Evolutionary conservation across 2,329 filamentous ascomycete genomes (phyloP).

Genomic region (Stagonosporopsis vannaccii): DNA sequence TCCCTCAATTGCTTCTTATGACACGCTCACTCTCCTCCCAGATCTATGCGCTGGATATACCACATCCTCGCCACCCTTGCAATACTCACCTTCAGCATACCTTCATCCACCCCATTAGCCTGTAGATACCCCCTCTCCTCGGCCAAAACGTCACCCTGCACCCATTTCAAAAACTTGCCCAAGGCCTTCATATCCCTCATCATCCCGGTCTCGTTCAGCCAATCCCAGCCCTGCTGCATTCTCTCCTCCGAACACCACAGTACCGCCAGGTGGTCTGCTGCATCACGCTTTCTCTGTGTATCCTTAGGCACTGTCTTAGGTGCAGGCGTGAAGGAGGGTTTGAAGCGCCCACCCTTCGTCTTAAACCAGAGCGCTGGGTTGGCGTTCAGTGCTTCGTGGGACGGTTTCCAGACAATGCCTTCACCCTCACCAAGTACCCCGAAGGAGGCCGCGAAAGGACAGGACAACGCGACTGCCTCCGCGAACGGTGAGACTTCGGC

Average conservation of each 20-base stretch:
- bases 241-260: slow-evolving; percentile 32
- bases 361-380: slow-evolving; percentile 37
- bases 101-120: slow-evolving; percentile 26
- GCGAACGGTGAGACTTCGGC: slow-evolving; percentile 24
- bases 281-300: slow-evolving; percentile 19
- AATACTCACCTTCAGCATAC: slow-evolving; percentile 30
- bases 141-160: slow-evolving; percentile 30
- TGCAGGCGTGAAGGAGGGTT: slow-evolving; percentile 29
- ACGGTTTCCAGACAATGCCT: slow-evolving; percentile 39
- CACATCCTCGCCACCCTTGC: slow-evolving; percentile 35
- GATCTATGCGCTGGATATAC: slow-evolving; percentile 23
- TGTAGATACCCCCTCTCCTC: slow-evolving; percentile 35
- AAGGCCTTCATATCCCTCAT: slow-evolving; percentile 24
- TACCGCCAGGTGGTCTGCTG: slow-evolving; percentile 21
- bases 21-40: not conserved
- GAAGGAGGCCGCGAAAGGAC: slow-evolving; percentile 37
- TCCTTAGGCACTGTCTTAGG: slow-evolving; percentile 20
- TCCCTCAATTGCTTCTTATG: not conserved
- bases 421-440: slow-evolving; percentile 33
- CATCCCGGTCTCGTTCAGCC: slow-evolving; percentile 27
- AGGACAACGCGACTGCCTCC: slow-evolving; percentile 27
- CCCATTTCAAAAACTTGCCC: slow-evolving; percentile 33
- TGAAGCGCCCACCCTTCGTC: slow-evolving; percentile 38
- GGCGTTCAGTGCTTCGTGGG: slow-evolving; percentile 12
- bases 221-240: slow-evolving; percentile 39